Percentiles rank a stretch among this genome's conserved stretches.
These are phyloP conservation scores for Silene latifolia DNA, from an alignment of 148 eudicot genomes.

Conservation along the genomic window DNA sequence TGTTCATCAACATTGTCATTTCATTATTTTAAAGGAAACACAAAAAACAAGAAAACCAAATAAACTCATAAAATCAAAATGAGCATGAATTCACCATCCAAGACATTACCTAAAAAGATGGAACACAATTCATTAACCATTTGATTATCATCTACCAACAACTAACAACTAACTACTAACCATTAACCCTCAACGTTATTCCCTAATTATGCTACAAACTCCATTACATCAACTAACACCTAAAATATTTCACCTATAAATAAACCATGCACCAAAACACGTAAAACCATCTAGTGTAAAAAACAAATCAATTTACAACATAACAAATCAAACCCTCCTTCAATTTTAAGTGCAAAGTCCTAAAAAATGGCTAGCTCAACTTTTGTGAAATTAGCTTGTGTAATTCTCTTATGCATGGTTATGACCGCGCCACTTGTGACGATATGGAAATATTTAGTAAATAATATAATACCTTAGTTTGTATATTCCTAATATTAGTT, in stretches of 20 bases:
- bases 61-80: no score
- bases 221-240: neutral
- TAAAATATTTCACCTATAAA: constrained; percentile 17
- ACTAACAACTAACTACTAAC: constrained; percentile 12
- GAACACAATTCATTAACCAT: constrained; percentile 13
- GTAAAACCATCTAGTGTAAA: neutral
- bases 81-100: no score
- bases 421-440: no score
- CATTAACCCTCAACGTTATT: neutral
- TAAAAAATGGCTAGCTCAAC: constrained; percentile 26
- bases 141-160: neutral
- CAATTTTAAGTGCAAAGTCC: no score
- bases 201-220: neutral
- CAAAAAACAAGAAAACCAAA: no score
- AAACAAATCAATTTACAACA: neutral
- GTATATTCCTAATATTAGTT: no score
- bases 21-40: no score
- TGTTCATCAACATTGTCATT: no score
- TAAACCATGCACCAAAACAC: neutral
- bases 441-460: no score
- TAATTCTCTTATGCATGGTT: constrained; percentile 34
- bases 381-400: constrained; percentile 19
- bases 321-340: no score
- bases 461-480: no score
- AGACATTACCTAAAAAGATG: no score